These are phyloP conservation scores for Penicillium cinerascens DNA, from an alignment of 495 filamentous ascomycete species.

Conservation along the genomic window DNA sequence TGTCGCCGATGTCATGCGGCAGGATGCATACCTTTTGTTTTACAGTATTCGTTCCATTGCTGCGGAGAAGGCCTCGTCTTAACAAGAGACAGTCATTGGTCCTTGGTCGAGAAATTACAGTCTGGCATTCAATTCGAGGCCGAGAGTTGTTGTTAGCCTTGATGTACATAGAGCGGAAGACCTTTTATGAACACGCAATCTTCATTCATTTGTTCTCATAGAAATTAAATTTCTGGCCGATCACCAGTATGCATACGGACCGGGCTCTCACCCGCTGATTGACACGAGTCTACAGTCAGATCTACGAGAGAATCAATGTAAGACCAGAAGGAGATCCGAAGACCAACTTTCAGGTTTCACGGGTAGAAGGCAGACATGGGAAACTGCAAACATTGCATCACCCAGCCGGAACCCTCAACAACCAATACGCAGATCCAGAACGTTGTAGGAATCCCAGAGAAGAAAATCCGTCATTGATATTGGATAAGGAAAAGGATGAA, in stretches of 20 bases:
- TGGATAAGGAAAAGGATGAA: conserved; percentile 30
- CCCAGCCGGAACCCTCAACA: neutral
- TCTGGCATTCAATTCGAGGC: neutral
- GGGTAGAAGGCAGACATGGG: neutral
- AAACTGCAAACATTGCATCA: neutral
- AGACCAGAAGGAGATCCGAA: too few species aligned
- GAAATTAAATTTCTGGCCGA: neutral
- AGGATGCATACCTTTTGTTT: conserved; percentile 83
- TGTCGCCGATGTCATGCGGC: conserved; percentile 74
- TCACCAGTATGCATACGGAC: neutral
- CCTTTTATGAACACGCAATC: neutral
- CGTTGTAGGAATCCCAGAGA: conserved; percentile 15
- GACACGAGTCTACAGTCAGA: neutral
- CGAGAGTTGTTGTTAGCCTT: neutral
- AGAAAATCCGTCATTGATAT: conserved; percentile 39
- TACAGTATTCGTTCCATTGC: conserved; percentile 67
- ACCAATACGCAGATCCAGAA: neutral
- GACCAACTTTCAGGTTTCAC: neutral
- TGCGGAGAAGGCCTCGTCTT: neutral
- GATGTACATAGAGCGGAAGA: conserved; percentile 8
- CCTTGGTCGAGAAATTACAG: neutral
- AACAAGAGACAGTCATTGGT: neutral
- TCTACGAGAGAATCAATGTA: neutral
- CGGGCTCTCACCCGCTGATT: neutral
- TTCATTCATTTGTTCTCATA: neutral